Evolutionary conservation across 2,329 filamentous ascomycete species (phyloP).

Genomic region (Alternaria sp.): DNA sequence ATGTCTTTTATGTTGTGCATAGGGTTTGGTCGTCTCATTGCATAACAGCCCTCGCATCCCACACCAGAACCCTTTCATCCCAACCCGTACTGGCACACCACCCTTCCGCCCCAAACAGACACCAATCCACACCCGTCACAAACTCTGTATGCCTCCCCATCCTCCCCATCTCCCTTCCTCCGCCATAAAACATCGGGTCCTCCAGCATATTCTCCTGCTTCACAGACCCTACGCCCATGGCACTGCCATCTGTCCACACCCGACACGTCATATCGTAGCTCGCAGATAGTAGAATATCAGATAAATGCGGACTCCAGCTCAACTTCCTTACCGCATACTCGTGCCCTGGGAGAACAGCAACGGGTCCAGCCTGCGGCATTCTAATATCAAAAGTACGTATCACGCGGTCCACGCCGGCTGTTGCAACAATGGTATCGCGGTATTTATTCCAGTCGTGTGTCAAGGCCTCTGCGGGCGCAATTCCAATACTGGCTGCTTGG

Average conservation of each 20-base stretch:
- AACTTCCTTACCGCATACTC: constrained; percentile 88
- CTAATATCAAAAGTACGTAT: constrained; percentile 93
- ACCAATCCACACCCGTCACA: constrained; percentile 96
- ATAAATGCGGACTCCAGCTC: constrained; percentile 93
- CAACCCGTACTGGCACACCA: constrained; percentile 96
- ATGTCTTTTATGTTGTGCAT: neutral
- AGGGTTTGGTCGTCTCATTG: constrained; percentile 12
- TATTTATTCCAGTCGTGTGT: constrained; percentile 99
- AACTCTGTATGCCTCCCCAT: constrained; percentile 98
- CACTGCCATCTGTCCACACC: constrained; percentile 85
- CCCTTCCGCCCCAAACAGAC: constrained; percentile 90
- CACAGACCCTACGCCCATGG: constrained; percentile 51
- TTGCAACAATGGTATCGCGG: constrained; percentile 81
- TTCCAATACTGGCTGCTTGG: constrained; percentile 49
- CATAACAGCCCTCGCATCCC: constrained; percentile 82
- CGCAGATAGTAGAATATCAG: constrained; percentile 83
- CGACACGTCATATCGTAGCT: constrained; percentile 99
- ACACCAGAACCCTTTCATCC: constrained; percentile 90
- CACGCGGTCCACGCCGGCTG: constrained; percentile 85
- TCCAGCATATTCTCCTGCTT: constrained; percentile 47
- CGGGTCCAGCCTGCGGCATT: constrained; percentile 74
- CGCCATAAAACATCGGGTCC: constrained; percentile 52
- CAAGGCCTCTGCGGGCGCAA: constrained; percentile 80
- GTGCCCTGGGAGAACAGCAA: constrained; percentile 81
- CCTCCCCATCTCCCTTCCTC: constrained; percentile 77